Evolutionary conservation across 768 basidiomycete species (phyloP).

Genomic region (Rhodotorula toruloides): DNA sequence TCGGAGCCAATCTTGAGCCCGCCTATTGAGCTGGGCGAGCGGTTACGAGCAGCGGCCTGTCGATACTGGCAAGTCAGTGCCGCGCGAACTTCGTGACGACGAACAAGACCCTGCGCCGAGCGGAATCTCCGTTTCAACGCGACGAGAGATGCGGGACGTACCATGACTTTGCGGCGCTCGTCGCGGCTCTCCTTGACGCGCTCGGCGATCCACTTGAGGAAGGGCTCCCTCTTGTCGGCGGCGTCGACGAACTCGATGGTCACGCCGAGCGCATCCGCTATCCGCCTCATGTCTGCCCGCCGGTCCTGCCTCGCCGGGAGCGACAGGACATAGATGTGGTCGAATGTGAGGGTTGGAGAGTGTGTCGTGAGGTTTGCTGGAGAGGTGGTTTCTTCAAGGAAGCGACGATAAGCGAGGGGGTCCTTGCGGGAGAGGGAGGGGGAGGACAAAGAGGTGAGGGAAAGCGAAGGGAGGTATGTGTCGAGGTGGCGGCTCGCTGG

Average conservation of each 20-base stretch:
- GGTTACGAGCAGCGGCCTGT: slow-evolving; percentile 5
- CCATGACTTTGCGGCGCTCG: slow-evolving; percentile 12
- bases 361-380: neutral
- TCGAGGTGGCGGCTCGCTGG: neutral
- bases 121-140: no score
- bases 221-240: slow-evolving; percentile 27
- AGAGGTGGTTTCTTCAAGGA: slow-evolving; percentile 9
- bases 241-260: slow-evolving; percentile 43
- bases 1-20: slow-evolving; percentile 2
- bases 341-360: slow-evolving; percentile 34
- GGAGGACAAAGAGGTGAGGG: neutral
- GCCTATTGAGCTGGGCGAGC: slow-evolving; percentile 3
- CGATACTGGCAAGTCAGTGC: neutral
- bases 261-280: slow-evolving; percentile 41
- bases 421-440: no score
- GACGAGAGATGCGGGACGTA: neutral
- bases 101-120: no score
- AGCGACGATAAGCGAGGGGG: neutral
- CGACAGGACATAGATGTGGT: slow-evolving; percentile 43
- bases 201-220: slow-evolving; percentile 43
- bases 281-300: slow-evolving; percentile 32
- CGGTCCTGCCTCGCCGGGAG: slow-evolving; percentile 41
- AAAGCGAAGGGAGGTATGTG: neutral
- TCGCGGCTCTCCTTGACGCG: slow-evolving; percentile 31
- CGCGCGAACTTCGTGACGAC: no score